A percentile compares a stretch with the other conserved stretches of the same genome.
These are phyloP conservation scores for Platanus orientalis DNA, from an alignment of 164 flowering plant species.

Conservation along the genomic window DNA sequence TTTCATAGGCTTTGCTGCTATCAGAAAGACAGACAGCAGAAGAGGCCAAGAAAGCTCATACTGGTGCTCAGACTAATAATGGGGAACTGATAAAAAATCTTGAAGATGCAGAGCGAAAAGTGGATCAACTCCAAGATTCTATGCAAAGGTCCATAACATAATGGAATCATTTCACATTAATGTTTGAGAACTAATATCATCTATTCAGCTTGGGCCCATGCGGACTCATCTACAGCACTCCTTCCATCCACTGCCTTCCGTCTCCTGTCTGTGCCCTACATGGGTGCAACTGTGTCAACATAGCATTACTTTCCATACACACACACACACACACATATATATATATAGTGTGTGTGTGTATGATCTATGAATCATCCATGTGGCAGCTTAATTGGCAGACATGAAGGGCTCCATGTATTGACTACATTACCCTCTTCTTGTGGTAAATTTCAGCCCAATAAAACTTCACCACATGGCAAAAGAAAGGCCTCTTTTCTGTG, in stretches of 20 bases:
- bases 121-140: conserved; percentile 78
- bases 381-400: too few species aligned
- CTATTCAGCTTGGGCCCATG: background rate
- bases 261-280: background rate
- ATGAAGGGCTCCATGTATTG: too few species aligned
- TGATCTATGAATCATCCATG: too few species aligned
- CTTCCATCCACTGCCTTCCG: background rate
- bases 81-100: conserved; percentile 54
- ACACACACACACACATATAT: too few species aligned
- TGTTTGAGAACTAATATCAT: background rate
- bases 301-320: background rate
- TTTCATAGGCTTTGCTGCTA: conserved; percentile 52
- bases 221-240: background rate
- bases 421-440: too few species aligned
- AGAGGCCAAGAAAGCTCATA: conserved; percentile 45
- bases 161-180: background rate
- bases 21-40: conserved; percentile 57
- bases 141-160: conserved; percentile 63
- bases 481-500: too few species aligned
- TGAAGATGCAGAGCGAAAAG: conserved; percentile 65
- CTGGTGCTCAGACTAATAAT: conserved; percentile 54
- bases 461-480: too few species aligned
- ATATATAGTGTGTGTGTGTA: too few species aligned
- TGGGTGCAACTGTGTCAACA: background rate
- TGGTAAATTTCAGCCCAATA: too few species aligned